Conservation (phyloP, 345 rosid genomes). For the Crucihimalaya himalaica region DNA sequence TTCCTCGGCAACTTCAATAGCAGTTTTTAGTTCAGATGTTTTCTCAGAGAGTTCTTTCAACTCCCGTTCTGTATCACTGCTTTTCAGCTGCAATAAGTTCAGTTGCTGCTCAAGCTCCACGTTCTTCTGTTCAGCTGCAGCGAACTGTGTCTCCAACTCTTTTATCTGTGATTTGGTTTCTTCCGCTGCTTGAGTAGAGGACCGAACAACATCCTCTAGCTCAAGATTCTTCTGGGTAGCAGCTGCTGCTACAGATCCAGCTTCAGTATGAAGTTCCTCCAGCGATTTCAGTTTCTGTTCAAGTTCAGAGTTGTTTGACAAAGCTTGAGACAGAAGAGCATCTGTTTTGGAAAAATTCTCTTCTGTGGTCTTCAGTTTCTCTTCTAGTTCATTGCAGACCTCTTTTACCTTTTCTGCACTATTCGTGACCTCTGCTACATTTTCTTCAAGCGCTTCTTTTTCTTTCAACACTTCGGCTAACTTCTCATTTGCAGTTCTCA, state of each 20-base stretch:
- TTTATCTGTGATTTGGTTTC: conserved; percentile 61
- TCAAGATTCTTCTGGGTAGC: conserved; percentile 74
- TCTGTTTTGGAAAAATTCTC: conserved; percentile 65
- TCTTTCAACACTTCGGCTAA: conserved; percentile 59
- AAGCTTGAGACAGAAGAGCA: conserved; percentile 71
- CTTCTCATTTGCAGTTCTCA: conserved; percentile 58
- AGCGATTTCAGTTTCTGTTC: conserved; percentile 72
- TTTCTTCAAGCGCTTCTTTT: conserved; percentile 66
- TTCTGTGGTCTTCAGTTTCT: conserved; percentile 63
- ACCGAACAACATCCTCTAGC: conserved; percentile 62
- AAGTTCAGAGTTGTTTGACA: conserved; percentile 67
- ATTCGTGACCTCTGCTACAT: conserved; percentile 52
- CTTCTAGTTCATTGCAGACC: conserved; percentile 57
- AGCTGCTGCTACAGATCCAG: conserved; percentile 62
- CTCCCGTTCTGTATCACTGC: conserved; percentile 62
- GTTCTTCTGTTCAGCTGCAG: conserved; percentile 70
- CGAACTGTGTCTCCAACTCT: conserved; percentile 63
- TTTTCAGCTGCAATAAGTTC: conserved; percentile 53
- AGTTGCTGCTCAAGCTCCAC: conserved; percentile 76
- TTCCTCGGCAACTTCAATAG: conserved; percentile 57
- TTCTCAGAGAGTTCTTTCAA: conserved; percentile 55
- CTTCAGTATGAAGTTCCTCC: conserved; percentile 62
- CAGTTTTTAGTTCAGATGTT: conserved; percentile 52
- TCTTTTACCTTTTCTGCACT: conserved; percentile 50
- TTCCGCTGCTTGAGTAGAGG: conserved; percentile 65